phyloP scores from a whole-genome alignment of 495 filamentous ascomycete genomes.

The Penicillium argentinense region DNA sequence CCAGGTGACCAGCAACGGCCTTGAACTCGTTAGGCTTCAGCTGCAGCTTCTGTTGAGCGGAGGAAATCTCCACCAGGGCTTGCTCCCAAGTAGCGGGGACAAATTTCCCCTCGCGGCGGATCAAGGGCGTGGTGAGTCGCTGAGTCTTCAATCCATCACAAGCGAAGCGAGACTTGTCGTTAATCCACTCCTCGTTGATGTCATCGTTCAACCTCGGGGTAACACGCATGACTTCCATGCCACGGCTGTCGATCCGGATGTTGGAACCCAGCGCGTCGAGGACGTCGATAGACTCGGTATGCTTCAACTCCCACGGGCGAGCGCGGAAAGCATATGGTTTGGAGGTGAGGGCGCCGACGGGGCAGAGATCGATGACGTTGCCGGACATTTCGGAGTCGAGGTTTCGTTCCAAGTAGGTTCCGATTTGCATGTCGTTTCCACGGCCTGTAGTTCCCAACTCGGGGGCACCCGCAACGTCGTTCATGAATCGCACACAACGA shows the following conservation, averaged over 20 bases:
- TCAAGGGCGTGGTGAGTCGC: slow-evolving; percentile 85
- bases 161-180: slow-evolving; percentile 95
- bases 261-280: slow-evolving; percentile 90
- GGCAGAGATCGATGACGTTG: slow-evolving; percentile 97
- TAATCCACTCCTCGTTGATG: slow-evolving; percentile 99
- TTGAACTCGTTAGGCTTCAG: slow-evolving; percentile 93
- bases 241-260: slow-evolving; percentile 87
- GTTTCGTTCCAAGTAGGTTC: slow-evolving; percentile 91
- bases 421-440: slow-evolving; percentile 96
- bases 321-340: slow-evolving; percentile 98
- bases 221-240: slow-evolving; percentile 95
- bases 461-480: slow-evolving; percentile 92
- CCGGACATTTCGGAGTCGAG: slow-evolving; percentile 92
- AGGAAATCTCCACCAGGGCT: slow-evolving; percentile 79
- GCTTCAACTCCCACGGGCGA: slow-evolving; percentile 92
- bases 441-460: slow-evolving; percentile 92
- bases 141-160: slow-evolving; percentile 97
- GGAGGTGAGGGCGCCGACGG: slow-evolving; percentile 91
- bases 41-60: slow-evolving; percentile 70
- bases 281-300: slow-evolving; percentile 91
- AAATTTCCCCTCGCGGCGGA: slow-evolving; percentile 85
- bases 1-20: slow-evolving; percentile 84
- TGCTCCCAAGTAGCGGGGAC: slow-evolving; percentile 92
- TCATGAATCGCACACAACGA: slow-evolving; percentile 94
- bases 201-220: slow-evolving; percentile 92